phyloP scores from a whole-genome alignment of 2,329 filamentous ascomycete species.

The Basipetospora chlamydospora region DNA sequence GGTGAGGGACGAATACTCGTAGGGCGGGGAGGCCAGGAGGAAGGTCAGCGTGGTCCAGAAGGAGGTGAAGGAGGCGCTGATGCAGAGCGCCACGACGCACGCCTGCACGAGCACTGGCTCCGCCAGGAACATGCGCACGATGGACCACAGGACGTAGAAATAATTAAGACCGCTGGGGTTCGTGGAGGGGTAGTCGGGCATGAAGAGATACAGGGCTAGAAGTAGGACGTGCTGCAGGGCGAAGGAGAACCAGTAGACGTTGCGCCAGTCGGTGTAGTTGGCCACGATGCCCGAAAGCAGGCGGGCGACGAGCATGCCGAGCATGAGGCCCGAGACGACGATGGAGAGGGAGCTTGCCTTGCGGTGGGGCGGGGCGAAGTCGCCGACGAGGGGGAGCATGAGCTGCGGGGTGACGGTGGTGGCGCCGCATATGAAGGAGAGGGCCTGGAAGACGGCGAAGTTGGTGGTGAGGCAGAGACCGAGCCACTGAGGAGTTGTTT shows the following conservation, averaged over 20 bases:
- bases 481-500: slow-evolving; percentile 35
- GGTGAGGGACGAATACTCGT: slow-evolving; percentile 48
- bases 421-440: slow-evolving; percentile 62
- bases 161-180: slow-evolving; percentile 54
- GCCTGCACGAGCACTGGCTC: slow-evolving; percentile 58
- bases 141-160: slow-evolving; percentile 47
- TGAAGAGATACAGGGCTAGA: slow-evolving; percentile 50
- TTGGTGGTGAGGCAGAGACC: slow-evolving; percentile 54
- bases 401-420: slow-evolving; percentile 67
- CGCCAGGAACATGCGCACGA: slow-evolving; percentile 45
- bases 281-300: slow-evolving; percentile 62
- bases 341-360: slow-evolving; percentile 58
- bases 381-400: slow-evolving; percentile 69
- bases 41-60: slow-evolving; percentile 62
- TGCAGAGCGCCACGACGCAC: slow-evolving; percentile 50
- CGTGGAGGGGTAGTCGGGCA: slow-evolving; percentile 69
- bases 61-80: slow-evolving; percentile 33
- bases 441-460: slow-evolving; percentile 48
- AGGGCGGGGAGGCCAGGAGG: slow-evolving; percentile 55
- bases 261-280: slow-evolving; percentile 60
- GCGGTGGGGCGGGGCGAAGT: slow-evolving; percentile 55
- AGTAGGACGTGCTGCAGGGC: slow-evolving; percentile 56
- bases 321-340: slow-evolving; percentile 58
- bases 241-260: slow-evolving; percentile 65
- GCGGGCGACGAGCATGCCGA: slow-evolving; percentile 63